Percentiles rank a stretch among this genome's conserved stretches.
phyloP scores from a whole-genome alignment of 441 rosid species.

The Eruca vesicaria region DNA sequence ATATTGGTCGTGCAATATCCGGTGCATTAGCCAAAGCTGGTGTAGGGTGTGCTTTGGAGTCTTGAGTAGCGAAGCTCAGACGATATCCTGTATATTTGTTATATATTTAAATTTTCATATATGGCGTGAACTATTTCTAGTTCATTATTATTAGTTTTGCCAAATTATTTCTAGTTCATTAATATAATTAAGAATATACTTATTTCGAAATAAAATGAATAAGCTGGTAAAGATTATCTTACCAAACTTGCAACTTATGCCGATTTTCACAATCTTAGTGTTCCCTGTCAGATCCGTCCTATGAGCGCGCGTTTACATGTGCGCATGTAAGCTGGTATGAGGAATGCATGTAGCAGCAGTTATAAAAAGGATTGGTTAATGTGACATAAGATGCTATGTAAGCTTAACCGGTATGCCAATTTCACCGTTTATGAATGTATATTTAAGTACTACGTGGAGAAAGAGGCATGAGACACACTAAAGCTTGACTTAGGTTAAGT shows the following conservation, averaged over 20 bases:
- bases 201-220: not conserved
- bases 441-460: not conserved
- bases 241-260: not conserved
- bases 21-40: not conserved
- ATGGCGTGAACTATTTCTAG: not conserved
- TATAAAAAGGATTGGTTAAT: not conserved
- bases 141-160: no score
- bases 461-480: not conserved
- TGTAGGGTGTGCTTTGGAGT: not conserved
- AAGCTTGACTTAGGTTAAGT: not conserved
- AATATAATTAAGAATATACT: not conserved
- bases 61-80: not conserved
- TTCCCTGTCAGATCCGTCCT: not conserved
- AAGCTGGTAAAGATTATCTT: not conserved
- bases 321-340: not conserved
- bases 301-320: not conserved
- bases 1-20: not conserved
- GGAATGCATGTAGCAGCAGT: not conserved
- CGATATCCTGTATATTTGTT: not conserved
- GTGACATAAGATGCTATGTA: conserved; percentile 13
- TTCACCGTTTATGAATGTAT: not conserved
- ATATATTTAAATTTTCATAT: not conserved
- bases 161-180: not conserved
- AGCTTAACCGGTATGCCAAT: not conserved
- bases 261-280: not conserved